Conservation (phyloP, 306 rosid species). For the Biancaea sappan region DNA sequence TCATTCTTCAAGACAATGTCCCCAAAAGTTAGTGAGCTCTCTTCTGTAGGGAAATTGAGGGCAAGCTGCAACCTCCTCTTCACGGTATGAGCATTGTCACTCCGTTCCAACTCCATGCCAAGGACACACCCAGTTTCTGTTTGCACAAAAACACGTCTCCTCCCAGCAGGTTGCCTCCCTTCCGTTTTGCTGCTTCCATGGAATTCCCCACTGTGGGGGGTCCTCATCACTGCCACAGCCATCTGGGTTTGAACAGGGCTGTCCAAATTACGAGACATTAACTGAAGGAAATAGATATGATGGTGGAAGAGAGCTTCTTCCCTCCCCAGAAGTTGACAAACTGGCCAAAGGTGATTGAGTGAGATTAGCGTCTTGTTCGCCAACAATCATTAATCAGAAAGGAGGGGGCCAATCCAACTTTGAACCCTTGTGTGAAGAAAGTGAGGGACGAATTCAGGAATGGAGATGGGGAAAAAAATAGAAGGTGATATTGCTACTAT, state of each 20-base stretch:
- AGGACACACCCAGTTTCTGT: slow-evolving; percentile 88
- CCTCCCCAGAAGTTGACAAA: slow-evolving; percentile 56
- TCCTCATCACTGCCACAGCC: slow-evolving; percentile 75
- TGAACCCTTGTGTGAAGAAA: background rate
- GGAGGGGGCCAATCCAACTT: slow-evolving; percentile 5
- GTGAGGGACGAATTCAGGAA: background rate
- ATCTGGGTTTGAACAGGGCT: slow-evolving; percentile 97
- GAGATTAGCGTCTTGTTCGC: slow-evolving; percentile 31
- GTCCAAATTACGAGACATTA: slow-evolving; percentile 84
- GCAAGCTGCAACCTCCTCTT: slow-evolving; percentile 96
- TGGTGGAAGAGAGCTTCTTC: slow-evolving; percentile 56
- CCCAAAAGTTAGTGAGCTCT: slow-evolving; percentile 88
- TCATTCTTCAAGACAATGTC: slow-evolving; percentile 85
- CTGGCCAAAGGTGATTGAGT: slow-evolving; percentile 40
- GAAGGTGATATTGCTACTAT: slow-evolving; percentile 28
- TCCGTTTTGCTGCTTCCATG: slow-evolving; percentile 60
- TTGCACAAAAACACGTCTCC: slow-evolving; percentile 90
- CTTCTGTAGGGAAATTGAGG: slow-evolving; percentile 84
- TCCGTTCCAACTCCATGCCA: slow-evolving; percentile 87
- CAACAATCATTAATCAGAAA: slow-evolving; percentile 61
- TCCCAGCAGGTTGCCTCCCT: slow-evolving; percentile 66
- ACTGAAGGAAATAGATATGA: slow-evolving; percentile 51
- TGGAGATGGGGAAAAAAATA: background rate
- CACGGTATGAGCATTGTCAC: slow-evolving; percentile 92
- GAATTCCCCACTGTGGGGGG: slow-evolving; percentile 66